Evolutionary conservation across 1,284 basidiomycete species (phyloP).

Genomic region (Marasmius fiardii): DNA sequence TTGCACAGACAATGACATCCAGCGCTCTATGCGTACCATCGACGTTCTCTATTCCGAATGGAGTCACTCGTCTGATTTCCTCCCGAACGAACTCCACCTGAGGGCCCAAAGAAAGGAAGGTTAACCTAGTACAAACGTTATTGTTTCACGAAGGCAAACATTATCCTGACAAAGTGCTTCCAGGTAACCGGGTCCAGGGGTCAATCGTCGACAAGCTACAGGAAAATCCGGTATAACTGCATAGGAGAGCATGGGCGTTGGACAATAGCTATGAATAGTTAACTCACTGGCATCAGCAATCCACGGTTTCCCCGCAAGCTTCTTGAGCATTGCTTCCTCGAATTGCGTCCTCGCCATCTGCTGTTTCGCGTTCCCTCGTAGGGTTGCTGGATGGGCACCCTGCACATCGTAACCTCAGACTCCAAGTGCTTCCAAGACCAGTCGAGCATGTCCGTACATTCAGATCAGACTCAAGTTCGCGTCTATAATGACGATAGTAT

Average conservation of each 20-base stretch:
- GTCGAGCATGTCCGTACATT: constrained; percentile 44
- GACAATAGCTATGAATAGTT: not conserved
- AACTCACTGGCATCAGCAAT: constrained; percentile 52
- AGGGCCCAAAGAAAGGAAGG: not conserved
- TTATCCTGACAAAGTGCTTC: constrained; percentile 61
- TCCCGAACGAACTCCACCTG: constrained; percentile 55
- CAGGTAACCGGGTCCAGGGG: constrained; percentile 64
- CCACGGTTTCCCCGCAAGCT: constrained; percentile 53
- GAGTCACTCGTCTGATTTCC: constrained; percentile 47
- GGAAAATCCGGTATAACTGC: constrained; percentile 58
- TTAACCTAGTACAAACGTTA: not conserved
- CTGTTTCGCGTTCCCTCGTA: constrained; percentile 42
- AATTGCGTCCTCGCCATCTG: constrained; percentile 36
- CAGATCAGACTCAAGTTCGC: constrained; percentile 45
- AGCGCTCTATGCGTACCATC: constrained; percentile 53
- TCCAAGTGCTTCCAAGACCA: not conserved
- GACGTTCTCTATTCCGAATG: constrained; percentile 50
- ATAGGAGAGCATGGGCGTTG: not conserved
- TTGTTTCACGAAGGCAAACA: constrained; percentile 26
- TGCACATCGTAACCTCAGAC: constrained; percentile 19
- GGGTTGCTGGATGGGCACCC: constrained; percentile 43
- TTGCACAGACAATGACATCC: constrained; percentile 60
- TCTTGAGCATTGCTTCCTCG: constrained; percentile 44
- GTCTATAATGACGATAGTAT: constrained; percentile 49
- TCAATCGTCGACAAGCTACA: constrained; percentile 55